Percentiles rank a stretch among this genome's conserved stretches.
phyloP scores from a whole-genome alignment of 1,284 basidiomycete genomes.

The Ganoderma resinaceum region DNA sequence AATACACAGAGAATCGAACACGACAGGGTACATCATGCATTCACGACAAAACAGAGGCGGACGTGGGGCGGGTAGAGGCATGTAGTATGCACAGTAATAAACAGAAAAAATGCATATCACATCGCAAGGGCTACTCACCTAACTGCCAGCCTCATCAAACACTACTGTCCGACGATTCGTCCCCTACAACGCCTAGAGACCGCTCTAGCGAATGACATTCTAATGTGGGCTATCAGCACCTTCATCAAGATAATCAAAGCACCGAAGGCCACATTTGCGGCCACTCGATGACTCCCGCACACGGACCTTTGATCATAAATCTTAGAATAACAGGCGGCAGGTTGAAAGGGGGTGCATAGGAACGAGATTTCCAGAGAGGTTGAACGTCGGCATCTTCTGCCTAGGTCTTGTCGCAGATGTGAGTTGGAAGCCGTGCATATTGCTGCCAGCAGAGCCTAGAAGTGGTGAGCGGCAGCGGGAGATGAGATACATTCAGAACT shows the following conservation, averaged over 20 bases:
- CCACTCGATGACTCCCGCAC: not conserved
- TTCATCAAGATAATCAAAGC: not conserved
- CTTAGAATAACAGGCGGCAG: slow-evolving; percentile 80
- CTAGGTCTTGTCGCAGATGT: too few relatives aligned
- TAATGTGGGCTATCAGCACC: slow-evolving; percentile 31
- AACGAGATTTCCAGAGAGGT: too few relatives aligned
- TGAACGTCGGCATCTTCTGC: too few relatives aligned
- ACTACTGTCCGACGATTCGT: slow-evolving; percentile 89
- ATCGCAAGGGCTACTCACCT: slow-evolving; percentile 58
- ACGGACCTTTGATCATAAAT: slow-evolving; percentile 74
- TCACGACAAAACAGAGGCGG: too few relatives aligned
- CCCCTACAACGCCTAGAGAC: slow-evolving; percentile 79
- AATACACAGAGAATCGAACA: too few relatives aligned
- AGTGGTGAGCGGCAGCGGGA: too few relatives aligned
- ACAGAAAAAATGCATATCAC: not conserved
- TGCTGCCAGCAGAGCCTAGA: too few relatives aligned
- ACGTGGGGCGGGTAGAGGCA: slow-evolving; percentile 53
- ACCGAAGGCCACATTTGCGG: too few relatives aligned
- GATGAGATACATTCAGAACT: too few relatives aligned
- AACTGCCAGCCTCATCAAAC: slow-evolving; percentile 97
- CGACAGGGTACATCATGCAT: too few relatives aligned
- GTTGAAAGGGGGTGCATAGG: slow-evolving; percentile 78
- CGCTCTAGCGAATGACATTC: slow-evolving; percentile 88
- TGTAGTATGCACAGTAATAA: not conserved
- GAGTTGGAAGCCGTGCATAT: too few relatives aligned